Base-by-base conservation (phyloP, 2,329 filamentous ascomycete genomes). In the Xylariaceae sp. region DNA sequence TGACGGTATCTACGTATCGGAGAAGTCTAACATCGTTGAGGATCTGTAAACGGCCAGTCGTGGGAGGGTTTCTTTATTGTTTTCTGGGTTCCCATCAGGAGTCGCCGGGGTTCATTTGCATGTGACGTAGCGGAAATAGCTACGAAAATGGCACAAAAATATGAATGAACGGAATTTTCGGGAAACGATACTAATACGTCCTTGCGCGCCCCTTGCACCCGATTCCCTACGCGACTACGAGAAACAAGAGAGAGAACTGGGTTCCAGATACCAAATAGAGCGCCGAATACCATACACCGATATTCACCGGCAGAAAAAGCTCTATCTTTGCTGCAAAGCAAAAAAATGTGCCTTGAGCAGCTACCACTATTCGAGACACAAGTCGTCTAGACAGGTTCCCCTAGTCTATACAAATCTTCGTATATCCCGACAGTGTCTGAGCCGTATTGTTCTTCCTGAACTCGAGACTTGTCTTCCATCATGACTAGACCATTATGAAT, bases 1-100 rank as follows among this genome's bases (percentile, higher is more conserved):
- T 86, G 95, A 99, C 83, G 94, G 94, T 88, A 86, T 99, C 80
- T 99, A 99, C 85, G 94, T 99, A 75, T 97, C 92, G 77, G 94
- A 99, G 89, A 89, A 91, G 84, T 89, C 89, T 80, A 96, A 97
- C 88, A 88, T 99, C 74, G 83, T 85, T 71, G 88, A 91, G 75
- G 87, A 87, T 68, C 78, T 83, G 71, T 78, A 76, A 77, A 72
- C 66, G 72, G 67, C 69, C 73, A 73, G 74, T 63, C 48, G 73
- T 30, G 70, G 76, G 77, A 73, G 69, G 77, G 77, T 80, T 79
- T 78, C 77, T 79, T 80, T 80, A 76, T 78, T 80, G 75, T 78
- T 82, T 83, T 82, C 78, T 81, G 81, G 80, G 80, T 82, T 80
- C 80, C 78, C 76, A 68, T 67, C 73, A 77, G 81, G 81, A 83